Evolutionary conservation across 352 stramenopile species (phyloP), one percentile per base, ranked within the genome.

Genomic region (Globisporangium orthogonon): DNA sequence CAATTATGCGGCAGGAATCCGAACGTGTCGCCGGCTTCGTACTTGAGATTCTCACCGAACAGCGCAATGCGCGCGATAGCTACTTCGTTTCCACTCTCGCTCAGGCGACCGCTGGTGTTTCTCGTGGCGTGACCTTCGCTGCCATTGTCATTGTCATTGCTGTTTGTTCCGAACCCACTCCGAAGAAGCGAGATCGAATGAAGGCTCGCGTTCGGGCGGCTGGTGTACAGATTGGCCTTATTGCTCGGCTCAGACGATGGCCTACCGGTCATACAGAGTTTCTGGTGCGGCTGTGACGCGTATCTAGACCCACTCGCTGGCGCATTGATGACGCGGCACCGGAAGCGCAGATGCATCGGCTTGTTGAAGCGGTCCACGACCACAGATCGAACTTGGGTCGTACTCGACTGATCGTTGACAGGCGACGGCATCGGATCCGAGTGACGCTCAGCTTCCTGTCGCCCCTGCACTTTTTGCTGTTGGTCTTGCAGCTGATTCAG

Each of bases 21-120:
- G 33, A 97, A 67, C 17, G 92, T 95, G 54, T 97, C 91, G 3
- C 84, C 90, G n/a, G 81, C 91, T 17, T 78, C 61, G 59, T 91
- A 98, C 6, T 60, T 74, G 23, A 87, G 50, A 2, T 76, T 70
- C 3, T 76, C 66, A 10, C 78, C 62, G 23, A 74, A 43, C 1
- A 95, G 62, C 11, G 66, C 63, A 28, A 96, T 58, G 43, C 86
- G 73, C 4, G 89, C 62, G 2, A 70, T 59, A 60, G 80, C 56
- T 33, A 67, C 53, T n/a, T 73, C 54, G 35, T 46, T 65, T 28
- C 14, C 17, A 15, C 14, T 4, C 1, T 43, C 31, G 11, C 13
- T 3, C 30, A 30, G 41, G 31, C 39, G 28, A 10, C 9, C 9
- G 35, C 0, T 41, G 10, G 1, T 11, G 35, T 41, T 11, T 41